Evolutionary conservation across 352 stramenopile species (phyloP), one percentile per base, ranked within the genome.

Genomic region (Halophytophthora polymorphica): DNA sequence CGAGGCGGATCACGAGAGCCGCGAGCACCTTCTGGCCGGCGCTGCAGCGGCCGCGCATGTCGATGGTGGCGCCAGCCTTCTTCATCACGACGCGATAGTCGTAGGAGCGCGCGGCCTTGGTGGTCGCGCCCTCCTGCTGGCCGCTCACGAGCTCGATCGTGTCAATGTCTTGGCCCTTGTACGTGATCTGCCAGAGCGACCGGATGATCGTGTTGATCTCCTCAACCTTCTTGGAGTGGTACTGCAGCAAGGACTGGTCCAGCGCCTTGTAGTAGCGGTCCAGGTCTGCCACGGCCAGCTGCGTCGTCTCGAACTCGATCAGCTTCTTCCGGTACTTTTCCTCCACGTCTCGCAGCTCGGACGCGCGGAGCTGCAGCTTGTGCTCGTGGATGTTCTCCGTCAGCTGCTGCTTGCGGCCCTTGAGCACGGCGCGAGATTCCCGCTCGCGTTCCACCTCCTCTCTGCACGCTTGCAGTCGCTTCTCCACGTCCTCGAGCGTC

Each of bases 21-120:
- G 97, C 97, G 3, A 96, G 55, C 12, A 95, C 85, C 40, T 98
- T 97, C 71, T 99, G 98, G 1, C 98, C 98, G 0, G 98, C 98
- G 63, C 92, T 99, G 61, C 98, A 99, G 13, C 97, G 87, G 6
- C 97, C 97, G 58, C 97, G 91, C 98, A 99, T 99, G 50, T 99
- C 96, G 50, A 99, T 90, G 31, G 95, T 64, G 15, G 90, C 88
- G 3, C 81, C 88, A 17, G 71, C 86, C 55, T 99, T 99, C 40
- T 89, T 95, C 97, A 99, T 99, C 8, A 99, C 94, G 33, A 99
- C 97, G 25, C 97, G 88, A 63, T 99, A 99, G 62, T 99, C 98
- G 71, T 99, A 99, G 15, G 80, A 96, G 6, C 88, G 69, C 25
- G 73, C 56, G 25, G 73, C 73, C 54, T 85, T 85, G 18, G 74